Conservation (phyloP, 768 basidiomycete species). For the Trametes elegans region DNA sequence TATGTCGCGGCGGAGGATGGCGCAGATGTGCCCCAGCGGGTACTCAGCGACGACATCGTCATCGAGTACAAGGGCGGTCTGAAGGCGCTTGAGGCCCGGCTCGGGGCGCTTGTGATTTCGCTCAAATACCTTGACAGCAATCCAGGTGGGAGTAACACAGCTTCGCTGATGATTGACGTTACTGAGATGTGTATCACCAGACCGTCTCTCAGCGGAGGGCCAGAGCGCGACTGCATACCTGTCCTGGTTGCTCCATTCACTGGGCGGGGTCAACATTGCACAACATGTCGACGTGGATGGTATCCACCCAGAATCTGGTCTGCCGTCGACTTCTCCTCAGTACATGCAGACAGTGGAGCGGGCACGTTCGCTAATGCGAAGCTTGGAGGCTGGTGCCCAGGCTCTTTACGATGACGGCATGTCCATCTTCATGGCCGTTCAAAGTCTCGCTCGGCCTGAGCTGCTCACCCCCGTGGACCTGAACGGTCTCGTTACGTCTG, state of each 20-base stretch:
- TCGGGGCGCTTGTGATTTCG: constrained; percentile 18
- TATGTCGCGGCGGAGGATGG: constrained; percentile 61
- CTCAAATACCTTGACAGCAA: constrained; percentile 16
- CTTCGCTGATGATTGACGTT: neutral
- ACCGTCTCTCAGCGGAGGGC: constrained; percentile 36
- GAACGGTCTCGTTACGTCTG: constrained; percentile 21
- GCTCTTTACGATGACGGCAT: constrained; percentile 72
- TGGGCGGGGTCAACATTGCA: constrained; percentile 75
- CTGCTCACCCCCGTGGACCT: constrained; percentile 30
- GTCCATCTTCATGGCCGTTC: constrained; percentile 56
- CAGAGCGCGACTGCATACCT: constrained; percentile 55
- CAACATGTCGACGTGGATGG: constrained; percentile 83
- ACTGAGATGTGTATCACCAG: constrained; percentile 5
- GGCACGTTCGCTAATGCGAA: constrained; percentile 65
- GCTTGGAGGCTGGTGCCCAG: constrained; percentile 68
- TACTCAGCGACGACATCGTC: constrained; percentile 20
- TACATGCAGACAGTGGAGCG: constrained; percentile 68
- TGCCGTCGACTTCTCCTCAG: constrained; percentile 41
- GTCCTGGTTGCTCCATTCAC: constrained; percentile 53
- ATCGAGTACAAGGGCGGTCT: constrained; percentile 16
- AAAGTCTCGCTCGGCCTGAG: constrained; percentile 33
- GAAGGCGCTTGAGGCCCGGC: constrained; percentile 14
- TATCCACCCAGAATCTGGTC: constrained; percentile 47
- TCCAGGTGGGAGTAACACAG: constrained; percentile 18
- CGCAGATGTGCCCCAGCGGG: constrained; percentile 21